Evolutionary conservation across 106 monocot species (phyloP).

Genomic region (Allium fistulosum): DNA sequence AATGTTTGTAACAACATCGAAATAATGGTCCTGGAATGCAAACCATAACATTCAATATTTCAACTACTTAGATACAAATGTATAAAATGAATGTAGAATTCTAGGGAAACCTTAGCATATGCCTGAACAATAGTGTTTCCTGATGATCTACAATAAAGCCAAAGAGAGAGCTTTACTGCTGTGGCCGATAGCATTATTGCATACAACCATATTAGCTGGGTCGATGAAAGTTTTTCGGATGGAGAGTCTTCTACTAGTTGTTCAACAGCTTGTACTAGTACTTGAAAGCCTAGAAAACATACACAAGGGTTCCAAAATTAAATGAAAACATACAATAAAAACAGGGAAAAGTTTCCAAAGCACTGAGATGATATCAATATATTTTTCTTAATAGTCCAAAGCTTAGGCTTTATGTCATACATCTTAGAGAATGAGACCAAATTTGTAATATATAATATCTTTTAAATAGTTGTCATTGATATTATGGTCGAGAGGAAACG

Average conservation of each 20-base stretch:
- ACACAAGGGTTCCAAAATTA: no score
- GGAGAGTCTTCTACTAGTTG: conserved; percentile 52
- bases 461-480: no score
- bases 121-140: conserved; percentile 80
- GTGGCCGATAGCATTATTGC: conserved; percentile 81
- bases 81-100: neutral
- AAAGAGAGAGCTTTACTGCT: conserved; percentile 74
- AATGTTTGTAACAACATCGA: conserved; percentile 91
- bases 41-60: neutral
- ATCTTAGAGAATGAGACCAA: no score
- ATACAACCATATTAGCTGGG: conserved; percentile 70
- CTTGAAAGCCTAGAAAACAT: conserved; percentile 61
- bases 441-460: no score
- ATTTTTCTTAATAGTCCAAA: neutral
- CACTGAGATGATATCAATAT: neutral
- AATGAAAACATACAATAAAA: no score
- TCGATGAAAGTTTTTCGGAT: conserved; percentile 31
- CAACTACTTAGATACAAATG: neutral
- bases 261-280: conserved; percentile 73
- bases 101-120: conserved; percentile 70
- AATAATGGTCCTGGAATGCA: conserved; percentile 74
- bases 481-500: neutral
- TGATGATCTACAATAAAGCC: conserved; percentile 78
- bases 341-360: no score
- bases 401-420: neutral